Percentiles rank a stretch among this genome's conserved stretches.
These are phyloP conservation scores for Pseudocercospora musae DNA, from an alignment of 2,329 filamentous ascomycete genomes.

Conservation along the genomic window DNA sequence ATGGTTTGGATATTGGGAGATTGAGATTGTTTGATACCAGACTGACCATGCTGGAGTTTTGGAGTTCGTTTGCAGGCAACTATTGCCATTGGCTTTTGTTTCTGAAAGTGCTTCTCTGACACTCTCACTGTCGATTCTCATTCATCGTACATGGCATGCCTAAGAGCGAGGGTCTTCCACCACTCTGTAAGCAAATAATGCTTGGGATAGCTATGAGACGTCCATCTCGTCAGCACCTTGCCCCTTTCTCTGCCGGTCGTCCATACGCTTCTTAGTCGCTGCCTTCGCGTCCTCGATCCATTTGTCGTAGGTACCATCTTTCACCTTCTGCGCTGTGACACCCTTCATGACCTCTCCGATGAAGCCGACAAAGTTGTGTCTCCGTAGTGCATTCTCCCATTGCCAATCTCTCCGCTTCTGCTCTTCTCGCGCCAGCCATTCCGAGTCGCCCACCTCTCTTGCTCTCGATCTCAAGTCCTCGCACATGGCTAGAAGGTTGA, in stretches of 20 bases:
- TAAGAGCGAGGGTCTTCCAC: not conserved
- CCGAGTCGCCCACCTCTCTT: conserved; percentile 75
- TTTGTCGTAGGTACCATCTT: conserved; percentile 63
- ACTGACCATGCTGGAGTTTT: not conserved
- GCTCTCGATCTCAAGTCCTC: conserved; percentile 75
- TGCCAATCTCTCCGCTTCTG: conserved; percentile 81
- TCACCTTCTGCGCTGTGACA: conserved; percentile 72
- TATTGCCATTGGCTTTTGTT: not conserved
- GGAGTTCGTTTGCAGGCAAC: not conserved
- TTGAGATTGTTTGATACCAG: not conserved
- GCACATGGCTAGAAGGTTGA: conserved; percentile 93
- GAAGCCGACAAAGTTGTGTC: conserved; percentile 96
- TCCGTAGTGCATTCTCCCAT: conserved; percentile 88
- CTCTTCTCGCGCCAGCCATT: conserved; percentile 75
- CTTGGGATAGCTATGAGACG: conserved; percentile 24
- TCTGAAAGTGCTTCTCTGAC: not conserved
- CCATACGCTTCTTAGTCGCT: conserved; percentile 51
- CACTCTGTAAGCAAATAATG: not conserved
- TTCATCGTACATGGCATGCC: not conserved
- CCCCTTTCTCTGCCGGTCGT: conserved; percentile 44
- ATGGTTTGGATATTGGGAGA: not conserved
- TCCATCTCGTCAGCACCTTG: conserved; percentile 41
- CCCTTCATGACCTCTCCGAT: conserved; percentile 85
- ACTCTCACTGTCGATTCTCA: not conserved
- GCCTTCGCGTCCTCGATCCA: conserved; percentile 70